Evolutionary conservation across 306 rosid species (phyloP), one percentile per base, ranked within the genome.

Genomic region (Potentilla sterilis): DNA sequence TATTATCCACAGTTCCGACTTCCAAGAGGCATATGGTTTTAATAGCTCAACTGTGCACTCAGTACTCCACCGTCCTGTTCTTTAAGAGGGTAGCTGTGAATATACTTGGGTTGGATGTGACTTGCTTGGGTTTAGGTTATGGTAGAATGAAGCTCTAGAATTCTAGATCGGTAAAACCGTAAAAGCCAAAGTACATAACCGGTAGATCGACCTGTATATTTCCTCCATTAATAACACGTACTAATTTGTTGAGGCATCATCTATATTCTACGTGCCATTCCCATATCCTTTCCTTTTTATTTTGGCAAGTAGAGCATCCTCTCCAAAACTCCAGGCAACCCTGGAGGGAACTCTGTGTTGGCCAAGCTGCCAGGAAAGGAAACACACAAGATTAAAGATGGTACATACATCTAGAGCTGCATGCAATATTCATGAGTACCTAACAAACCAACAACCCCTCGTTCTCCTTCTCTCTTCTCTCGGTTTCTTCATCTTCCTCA

Each of bases 401-500:
- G 6, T 40, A 8, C 42, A 42, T 18, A 14, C 19, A 11, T 19
- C 22, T 28, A 12, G 71, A 57, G 14, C 63, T 57, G 63, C 63
- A 73, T 38, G 55, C 41, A 28, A 13, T 59, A 4, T 49, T 73
- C 51, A 49, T 61, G 73, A 62, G 7, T 14, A 6, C 38, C 46
- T 59, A 38, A 74, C 47, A 65, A 55, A 28, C 40, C 81, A 75
- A 34, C 67, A 62, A 24, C 81, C 88, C 52, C 1, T 77, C 9
- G 78, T 83, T 70, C 71, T 84, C 64, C 28, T 77, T 11, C 46
- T 71, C 18, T 79, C 90, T 4, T 73, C 67, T 52, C 58, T 83
- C 24, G 98, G 90, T 16, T 80, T 87, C 87, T 74, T 88, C 83
- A 15, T 48, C 67, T 11, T 85, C 19, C 76, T 67, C 57, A 86